These are phyloP conservation scores for Cicer chorassanicum DNA, from an alignment of 306 rosid genomes.

Conservation along the genomic window DNA sequence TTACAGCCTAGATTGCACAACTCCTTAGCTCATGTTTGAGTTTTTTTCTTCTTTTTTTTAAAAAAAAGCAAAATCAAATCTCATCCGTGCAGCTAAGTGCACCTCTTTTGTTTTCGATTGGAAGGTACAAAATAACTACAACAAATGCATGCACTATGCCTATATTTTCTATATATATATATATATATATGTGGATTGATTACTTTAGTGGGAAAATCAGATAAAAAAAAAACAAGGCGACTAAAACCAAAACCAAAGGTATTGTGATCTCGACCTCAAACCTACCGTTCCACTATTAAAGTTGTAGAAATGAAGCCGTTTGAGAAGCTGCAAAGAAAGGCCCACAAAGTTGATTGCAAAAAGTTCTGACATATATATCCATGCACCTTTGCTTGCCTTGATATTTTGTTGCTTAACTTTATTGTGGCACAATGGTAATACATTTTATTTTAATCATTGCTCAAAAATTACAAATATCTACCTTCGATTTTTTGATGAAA, in stretches of 20 bases:
- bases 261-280: background rate
- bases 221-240: background rate
- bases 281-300: background rate
- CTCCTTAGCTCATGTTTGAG: background rate
- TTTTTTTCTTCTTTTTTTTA: background rate
- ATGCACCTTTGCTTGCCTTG: background rate
- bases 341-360: background rate
- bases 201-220: background rate
- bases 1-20: constrained; percentile 15
- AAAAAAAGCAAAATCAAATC: background rate
- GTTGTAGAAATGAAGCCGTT: background rate
- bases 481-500: too few relatives aligned
- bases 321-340: constrained; percentile 4
- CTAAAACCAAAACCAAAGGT: background rate
- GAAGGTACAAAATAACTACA: too few relatives aligned
- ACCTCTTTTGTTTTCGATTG: background rate
- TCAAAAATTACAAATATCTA: too few relatives aligned
- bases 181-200: background rate
- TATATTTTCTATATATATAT: background rate
- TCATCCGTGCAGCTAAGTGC: constrained; percentile 18
- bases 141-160: too few relatives aligned
- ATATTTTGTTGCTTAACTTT: background rate
- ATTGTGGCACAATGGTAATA: too few relatives aligned
- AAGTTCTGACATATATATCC: background rate
- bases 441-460: too few relatives aligned